Evolutionary conservation across 164 flowering plant genomes (phyloP), one percentile per base, ranked within the genome.

Genomic region (Stephania yunnanensis): DNA sequence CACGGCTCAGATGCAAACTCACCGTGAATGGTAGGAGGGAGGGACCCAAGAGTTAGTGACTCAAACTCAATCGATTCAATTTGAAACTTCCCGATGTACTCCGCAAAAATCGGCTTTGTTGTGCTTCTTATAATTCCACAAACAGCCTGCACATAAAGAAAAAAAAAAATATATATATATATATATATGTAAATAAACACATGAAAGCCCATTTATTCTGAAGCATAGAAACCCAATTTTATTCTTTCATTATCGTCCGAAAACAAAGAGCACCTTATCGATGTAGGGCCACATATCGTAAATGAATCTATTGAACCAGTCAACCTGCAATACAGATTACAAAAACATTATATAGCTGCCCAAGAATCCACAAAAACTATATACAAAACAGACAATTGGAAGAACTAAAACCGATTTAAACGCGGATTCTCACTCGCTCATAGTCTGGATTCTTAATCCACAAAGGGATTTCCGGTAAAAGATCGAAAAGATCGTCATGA

Each of bases 381-480:
- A 7, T 22, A 5, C 50, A 13, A 70, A 70, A 11, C 36, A 8
- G 17, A 52, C 19, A 68, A 61, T 17, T 36, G 65, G 12, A 36
- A 65, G 17, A 15, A 30, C 2, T 66, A 31, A 2, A 29, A 17
- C 70, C 44, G 3, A 61, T 55, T 10, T 8, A 45, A 79, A 46
- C 13, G 13, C 65, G 9, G 63, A 30, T 52, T 69, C 88, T 80
- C 74, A 93, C 98, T 76, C 95, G 79, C 22, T 93, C 97, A 81
- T 85, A 92, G 79, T 93, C 94, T 22, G 95, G 90, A 77, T 82
- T 85, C 76, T 93, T 93, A 71, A 92, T 85, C 97, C 97, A 93
- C 17, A 83, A 6, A 42, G 98, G 98, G 77, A 93, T 85, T 61
- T 91, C 91, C 19, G 89, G 89, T 65, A 92, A 79, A 63, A 90